Percentiles rank a stretch among this genome's conserved stretches.
Evolutionary conservation across 768 basidiomycete species (phyloP).

Genomic region (Mycena maculata): DNA sequence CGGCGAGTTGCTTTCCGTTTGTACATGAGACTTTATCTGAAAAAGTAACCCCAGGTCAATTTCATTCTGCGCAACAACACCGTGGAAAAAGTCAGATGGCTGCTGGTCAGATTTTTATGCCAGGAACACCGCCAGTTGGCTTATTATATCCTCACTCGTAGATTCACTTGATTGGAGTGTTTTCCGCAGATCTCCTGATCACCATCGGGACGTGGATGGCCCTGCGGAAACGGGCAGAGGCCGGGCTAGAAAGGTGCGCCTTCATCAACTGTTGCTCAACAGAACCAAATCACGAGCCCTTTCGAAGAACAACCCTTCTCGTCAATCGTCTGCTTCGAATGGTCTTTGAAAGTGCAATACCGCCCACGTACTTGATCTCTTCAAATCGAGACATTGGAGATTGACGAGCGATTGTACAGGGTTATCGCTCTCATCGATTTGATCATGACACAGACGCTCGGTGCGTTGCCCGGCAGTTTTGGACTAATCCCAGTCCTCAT

Average conservation of each 20-base stretch:
- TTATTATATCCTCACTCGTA: neutral
- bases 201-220: slow-evolving; percentile 10
- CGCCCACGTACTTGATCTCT: neutral
- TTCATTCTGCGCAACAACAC: slow-evolving; percentile 4
- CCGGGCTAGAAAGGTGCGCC: slow-evolving; percentile 12
- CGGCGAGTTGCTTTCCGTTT: neutral
- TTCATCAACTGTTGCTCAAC: neutral
- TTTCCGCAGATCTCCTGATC: slow-evolving; percentile 21
- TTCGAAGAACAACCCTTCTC: slow-evolving; percentile 15
- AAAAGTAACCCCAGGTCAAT: neutral
- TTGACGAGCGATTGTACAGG: neutral
- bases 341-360: slow-evolving; percentile 20
- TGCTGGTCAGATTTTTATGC: slow-evolving; percentile 4
- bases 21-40: neutral
- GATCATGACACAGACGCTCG: slow-evolving; percentile 24
- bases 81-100: slow-evolving; percentile 8
- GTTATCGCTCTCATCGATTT: slow-evolving; percentile 20
- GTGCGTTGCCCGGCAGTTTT: neutral
- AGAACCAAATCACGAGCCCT: neutral
- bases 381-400: neutral
- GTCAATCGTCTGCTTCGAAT: slow-evolving; percentile 15
- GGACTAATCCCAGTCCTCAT: neutral
- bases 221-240: slow-evolving; percentile 4
- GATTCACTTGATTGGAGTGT: slow-evolving; percentile 26
- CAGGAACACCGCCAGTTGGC: too few relatives aligned